A percentile compares a stretch with the other conserved stretches of the same genome.
phyloP scores from a whole-genome alignment of 768 basidiomycete genomes.

The Filobasidium wieringae region DNA sequence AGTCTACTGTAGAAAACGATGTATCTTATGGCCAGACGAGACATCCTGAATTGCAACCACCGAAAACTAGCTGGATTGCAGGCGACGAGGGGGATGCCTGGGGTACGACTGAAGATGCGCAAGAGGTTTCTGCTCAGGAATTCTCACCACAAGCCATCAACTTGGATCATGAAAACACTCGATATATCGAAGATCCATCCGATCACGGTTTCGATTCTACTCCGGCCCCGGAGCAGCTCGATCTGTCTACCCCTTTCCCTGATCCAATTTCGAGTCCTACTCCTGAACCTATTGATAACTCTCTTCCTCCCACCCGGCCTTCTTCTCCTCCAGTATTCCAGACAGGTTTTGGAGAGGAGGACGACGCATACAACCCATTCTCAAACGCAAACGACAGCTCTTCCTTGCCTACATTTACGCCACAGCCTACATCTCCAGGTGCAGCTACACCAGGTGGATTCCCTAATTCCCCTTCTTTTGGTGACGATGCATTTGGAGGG shows the following conservation, averaged over 20 bases:
- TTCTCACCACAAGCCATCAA: too few species aligned
- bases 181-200: too few species aligned
- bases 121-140: too few species aligned
- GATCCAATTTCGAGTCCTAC: too few species aligned
- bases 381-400: not conserved
- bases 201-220: too few species aligned
- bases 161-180: too few species aligned
- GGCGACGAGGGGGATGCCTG: not conserved
- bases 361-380: conserved; percentile 2
- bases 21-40: too few species aligned
- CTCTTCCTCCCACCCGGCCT: too few species aligned
- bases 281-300: too few species aligned
- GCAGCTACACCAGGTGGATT: not conserved
- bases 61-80: not conserved
- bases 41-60: not conserved
- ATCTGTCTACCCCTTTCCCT: too few species aligned
- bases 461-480: not conserved
- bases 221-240: too few species aligned
- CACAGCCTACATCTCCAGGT: not conserved
- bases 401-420: not conserved
- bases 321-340: not conserved
- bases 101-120: not conserved
- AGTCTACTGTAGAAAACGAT: too few species aligned
- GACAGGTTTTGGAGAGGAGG: not conserved
- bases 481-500: conserved; percentile 10